A percentile compares a stretch with the other conserved stretches of the same genome.
Conservation (phyloP, 2,329 filamentous ascomycete species). For the Microdochium trichocladiopsis region DNA sequence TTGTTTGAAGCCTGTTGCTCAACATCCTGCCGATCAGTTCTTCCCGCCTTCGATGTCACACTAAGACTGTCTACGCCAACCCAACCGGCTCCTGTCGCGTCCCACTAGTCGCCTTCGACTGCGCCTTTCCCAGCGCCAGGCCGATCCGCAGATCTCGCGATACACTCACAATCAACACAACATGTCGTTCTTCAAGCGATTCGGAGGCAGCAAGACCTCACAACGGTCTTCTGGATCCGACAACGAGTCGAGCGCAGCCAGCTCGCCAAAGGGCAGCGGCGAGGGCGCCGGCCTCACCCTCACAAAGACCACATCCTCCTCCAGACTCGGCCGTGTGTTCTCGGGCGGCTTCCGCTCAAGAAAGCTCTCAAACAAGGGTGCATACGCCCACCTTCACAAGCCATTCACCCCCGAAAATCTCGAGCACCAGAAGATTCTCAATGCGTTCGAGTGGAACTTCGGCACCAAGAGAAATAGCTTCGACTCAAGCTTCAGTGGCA, state of each 20-base stretch:
- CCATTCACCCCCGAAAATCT: slow-evolving; percentile 23
- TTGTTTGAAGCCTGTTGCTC: too few species aligned
- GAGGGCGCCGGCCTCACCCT: background rate
- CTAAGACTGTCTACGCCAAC: too few species aligned
- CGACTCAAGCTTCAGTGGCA: slow-evolving; percentile 14
- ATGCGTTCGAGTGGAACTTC: slow-evolving; percentile 20
- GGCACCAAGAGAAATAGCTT: slow-evolving; percentile 11
- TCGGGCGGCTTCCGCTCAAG: slow-evolving; percentile 10
- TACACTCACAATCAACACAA: background rate
- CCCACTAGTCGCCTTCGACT: too few species aligned
- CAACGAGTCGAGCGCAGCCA: background rate
- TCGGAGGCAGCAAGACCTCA: background rate
- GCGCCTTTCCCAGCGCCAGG: too few species aligned
- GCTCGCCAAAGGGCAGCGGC: background rate
- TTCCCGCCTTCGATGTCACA: too few species aligned
- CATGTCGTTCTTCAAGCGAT: background rate
- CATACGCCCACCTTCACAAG: slow-evolving; percentile 16
- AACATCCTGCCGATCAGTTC: too few species aligned
- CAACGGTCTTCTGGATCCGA: background rate
- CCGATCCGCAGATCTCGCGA: too few species aligned
- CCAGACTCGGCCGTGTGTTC: slow-evolving; percentile 10
- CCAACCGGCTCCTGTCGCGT: too few species aligned
- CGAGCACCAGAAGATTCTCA: slow-evolving; percentile 22
- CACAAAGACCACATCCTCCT: slow-evolving; percentile 10
- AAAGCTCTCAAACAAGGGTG: slow-evolving; percentile 8